Evolutionary conservation across 106 monocot species (phyloP).

Genomic region (Dendrobium officinale): DNA sequence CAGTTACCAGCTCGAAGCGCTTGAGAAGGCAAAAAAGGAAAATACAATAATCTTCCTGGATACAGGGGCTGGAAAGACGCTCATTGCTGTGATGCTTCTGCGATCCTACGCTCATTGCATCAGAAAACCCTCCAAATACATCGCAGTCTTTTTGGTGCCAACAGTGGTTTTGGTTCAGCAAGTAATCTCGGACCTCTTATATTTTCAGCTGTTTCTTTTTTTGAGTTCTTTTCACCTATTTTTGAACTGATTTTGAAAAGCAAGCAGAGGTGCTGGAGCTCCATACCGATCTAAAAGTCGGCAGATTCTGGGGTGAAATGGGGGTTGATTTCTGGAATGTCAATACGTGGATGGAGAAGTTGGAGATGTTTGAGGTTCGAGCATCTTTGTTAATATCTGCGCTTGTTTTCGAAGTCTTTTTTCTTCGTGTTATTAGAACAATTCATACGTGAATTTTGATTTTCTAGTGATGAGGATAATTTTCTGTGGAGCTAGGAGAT

Average conservation of each 20-base stretch:
- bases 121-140: conserved; percentile 31
- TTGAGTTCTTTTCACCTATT: neutral
- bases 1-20: conserved; percentile 58
- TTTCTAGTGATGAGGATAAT: no score
- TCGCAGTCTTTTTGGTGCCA: conserved; percentile 57
- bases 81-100: conserved; percentile 67
- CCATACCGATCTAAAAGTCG: conserved; percentile 55
- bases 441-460: no score
- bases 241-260: conserved; percentile 7
- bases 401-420: neutral
- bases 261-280: conserved; percentile 50
- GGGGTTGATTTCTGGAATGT: conserved; percentile 55
- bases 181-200: neutral
- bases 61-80: conserved; percentile 61
- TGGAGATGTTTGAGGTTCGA: conserved; percentile 36
- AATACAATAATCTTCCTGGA: conserved; percentile 60
- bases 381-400: neutral
- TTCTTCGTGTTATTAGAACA: neutral
- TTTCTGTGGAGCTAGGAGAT: no score
- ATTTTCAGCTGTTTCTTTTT: neutral
- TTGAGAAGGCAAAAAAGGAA: conserved; percentile 35
- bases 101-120: conserved; percentile 32
- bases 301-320: conserved; percentile 61
- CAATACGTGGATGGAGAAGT: conserved; percentile 27
- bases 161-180: conserved; percentile 47